phyloP scores from a whole-genome alignment of 495 filamentous ascomycete genomes.

The Cladorrhinum samala region DNA sequence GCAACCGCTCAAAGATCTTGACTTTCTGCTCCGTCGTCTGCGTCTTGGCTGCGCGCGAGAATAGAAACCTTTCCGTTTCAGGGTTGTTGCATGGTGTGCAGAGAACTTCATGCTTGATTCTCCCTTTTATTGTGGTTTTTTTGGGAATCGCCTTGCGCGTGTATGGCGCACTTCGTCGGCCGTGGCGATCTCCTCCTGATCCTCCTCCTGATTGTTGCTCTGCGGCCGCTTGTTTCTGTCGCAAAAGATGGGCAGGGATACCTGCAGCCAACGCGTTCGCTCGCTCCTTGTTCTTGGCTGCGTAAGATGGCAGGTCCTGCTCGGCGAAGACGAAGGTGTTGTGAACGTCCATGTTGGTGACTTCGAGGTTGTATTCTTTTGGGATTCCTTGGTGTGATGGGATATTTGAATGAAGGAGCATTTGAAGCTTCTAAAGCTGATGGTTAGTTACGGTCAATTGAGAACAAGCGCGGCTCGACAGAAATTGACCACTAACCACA shows the following conservation, averaged over 20 bases:
- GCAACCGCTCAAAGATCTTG: constrained; percentile 35
- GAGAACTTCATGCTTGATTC: constrained; percentile 67
- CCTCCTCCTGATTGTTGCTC: constrained; percentile 23
- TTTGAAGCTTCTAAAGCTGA: constrained; percentile 33
- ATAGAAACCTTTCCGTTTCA: constrained; percentile 60
- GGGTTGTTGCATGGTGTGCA: constrained; percentile 69
- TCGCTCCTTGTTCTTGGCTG: constrained; percentile 49
- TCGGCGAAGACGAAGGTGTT: constrained; percentile 91
- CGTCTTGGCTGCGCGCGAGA: constrained; percentile 53
- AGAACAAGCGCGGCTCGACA: not conserved
- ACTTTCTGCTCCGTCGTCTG: constrained; percentile 56
- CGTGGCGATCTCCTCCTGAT: constrained; percentile 19
- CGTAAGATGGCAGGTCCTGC: constrained; percentile 78
- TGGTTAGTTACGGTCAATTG: constrained; percentile 9
- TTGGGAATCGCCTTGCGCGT: constrained; percentile 79
- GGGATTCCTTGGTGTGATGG: constrained; percentile 61
- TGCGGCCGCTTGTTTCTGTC: constrained; percentile 35
- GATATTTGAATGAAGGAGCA: constrained; percentile 41
- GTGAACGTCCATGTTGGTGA: constrained; percentile 53
- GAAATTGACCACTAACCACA: constrained; percentile 25
- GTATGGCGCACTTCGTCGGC: constrained; percentile 60
- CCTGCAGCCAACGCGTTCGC: constrained; percentile 43
- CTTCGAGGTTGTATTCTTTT: constrained; percentile 74
- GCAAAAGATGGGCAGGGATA: constrained; percentile 44
- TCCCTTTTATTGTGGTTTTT: constrained; percentile 71